phyloP scores from a whole-genome alignment of 768 basidiomycete species.

The Mycena maculata region DNA sequence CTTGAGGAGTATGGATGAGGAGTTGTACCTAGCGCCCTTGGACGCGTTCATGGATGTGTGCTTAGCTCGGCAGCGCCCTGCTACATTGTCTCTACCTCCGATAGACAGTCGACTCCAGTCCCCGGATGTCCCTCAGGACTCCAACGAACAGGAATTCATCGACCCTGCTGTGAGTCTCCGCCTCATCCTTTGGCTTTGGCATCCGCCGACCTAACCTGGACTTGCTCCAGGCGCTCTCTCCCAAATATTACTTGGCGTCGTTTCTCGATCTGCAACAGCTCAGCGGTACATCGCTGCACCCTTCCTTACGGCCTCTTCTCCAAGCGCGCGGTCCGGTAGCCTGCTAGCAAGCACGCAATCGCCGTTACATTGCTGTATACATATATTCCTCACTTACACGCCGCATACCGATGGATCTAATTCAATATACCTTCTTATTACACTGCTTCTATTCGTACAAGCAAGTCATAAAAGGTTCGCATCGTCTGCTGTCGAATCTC shows the following conservation, averaged over 20 bases:
- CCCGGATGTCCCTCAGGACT: background rate
- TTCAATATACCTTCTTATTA: background rate
- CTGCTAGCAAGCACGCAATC: background rate
- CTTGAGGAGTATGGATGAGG: conserved; percentile 18
- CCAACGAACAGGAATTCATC: background rate
- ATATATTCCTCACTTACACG: background rate
- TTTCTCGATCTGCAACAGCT: conserved; percentile 16
- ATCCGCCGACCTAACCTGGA: background rate
- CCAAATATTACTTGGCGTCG: conserved; percentile 17
- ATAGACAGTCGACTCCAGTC: background rate
- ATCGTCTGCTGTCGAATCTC: background rate
- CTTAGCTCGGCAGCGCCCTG: conserved; percentile 11
- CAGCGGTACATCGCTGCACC: background rate
- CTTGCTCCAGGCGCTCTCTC: conserved; percentile 1
- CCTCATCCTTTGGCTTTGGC: background rate
- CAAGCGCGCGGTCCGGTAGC: conserved; percentile 8
- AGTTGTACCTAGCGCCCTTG: conserved; percentile 23
- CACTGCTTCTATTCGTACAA: background rate
- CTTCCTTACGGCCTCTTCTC: conserved; percentile 14
- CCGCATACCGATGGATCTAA: background rate
- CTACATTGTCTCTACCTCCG: background rate
- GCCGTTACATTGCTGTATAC: background rate
- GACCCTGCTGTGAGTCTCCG: conserved; percentile 7
- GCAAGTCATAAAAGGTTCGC: background rate
- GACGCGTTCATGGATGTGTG: conserved; percentile 29